Percentiles rank a stretch among this genome's conserved stretches.
Conservation (phyloP, 129 eudicot species). For the Flaveria trinervia region DNA sequence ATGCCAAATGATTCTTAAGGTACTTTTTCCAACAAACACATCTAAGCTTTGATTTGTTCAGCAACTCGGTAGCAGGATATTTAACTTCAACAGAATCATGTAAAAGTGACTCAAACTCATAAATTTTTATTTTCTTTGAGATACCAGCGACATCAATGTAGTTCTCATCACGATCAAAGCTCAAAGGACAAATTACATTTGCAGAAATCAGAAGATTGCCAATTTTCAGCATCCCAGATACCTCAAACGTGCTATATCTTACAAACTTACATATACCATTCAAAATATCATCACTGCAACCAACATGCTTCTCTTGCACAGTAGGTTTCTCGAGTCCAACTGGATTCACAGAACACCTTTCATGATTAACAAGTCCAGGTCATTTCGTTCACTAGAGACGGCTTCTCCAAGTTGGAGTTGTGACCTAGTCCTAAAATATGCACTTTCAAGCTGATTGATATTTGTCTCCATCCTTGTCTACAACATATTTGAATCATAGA, state of each 20-base stretch:
- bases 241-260: slow-evolving; percentile 49
- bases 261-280: slow-evolving; percentile 58
- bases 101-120: slow-evolving; percentile 44
- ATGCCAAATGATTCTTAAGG: slow-evolving; percentile 54
- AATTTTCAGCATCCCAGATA: slow-evolving; percentile 42
- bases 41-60: slow-evolving; percentile 52
- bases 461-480: background rate
- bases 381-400: slow-evolving; percentile 24
- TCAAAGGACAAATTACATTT: slow-evolving; percentile 55
- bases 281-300: slow-evolving; percentile 39
- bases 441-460: slow-evolving; percentile 50
- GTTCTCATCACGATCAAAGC: slow-evolving; percentile 69
- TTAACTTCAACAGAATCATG: slow-evolving; percentile 47
- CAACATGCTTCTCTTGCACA: slow-evolving; percentile 23
- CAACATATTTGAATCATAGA: slow-evolving; percentile 7
- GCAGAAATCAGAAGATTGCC: slow-evolving; percentile 39
- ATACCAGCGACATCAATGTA: slow-evolving; percentile 64
- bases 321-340: background rate
- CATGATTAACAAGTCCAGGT: slow-evolving; percentile 42
- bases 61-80: slow-evolving; percentile 62
- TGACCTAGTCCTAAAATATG: slow-evolving; percentile 54
- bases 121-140: slow-evolving; percentile 64
- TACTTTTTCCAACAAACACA: slow-evolving; percentile 64
- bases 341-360: slow-evolving; percentile 13
- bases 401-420: slow-evolving; percentile 17